Conservation (phyloP, 768 basidiomycete species). For the Boletus rex-veris region DNA sequence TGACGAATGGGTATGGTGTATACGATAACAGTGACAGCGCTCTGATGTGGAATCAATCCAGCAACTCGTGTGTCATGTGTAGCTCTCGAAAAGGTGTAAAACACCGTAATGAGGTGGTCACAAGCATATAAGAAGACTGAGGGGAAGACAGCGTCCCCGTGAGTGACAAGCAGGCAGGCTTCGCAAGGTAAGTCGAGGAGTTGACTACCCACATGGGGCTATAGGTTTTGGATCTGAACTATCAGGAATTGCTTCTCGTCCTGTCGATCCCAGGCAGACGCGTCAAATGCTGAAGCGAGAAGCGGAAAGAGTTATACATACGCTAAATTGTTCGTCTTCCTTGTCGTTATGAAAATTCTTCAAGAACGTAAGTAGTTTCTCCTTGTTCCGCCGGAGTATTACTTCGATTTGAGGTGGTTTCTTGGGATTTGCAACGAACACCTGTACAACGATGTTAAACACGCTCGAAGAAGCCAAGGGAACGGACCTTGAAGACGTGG, state of each 20-base stretch:
- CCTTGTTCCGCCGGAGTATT: slow-evolving; percentile 91
- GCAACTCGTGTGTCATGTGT: not conserved
- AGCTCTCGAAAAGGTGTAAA: not conserved
- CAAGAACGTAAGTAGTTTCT: slow-evolving; percentile 85
- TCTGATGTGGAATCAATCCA: not conserved
- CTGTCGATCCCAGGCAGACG: slow-evolving; percentile 28
- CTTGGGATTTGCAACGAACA: slow-evolving; percentile 99
- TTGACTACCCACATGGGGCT: slow-evolving; percentile 13
- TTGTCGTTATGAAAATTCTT: slow-evolving; percentile 97
- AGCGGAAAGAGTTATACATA: slow-evolving; percentile 27
- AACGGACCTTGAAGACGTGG: slow-evolving; percentile 96
- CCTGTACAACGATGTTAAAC: slow-evolving; percentile 39
- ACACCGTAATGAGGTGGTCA: slow-evolving; percentile 1
- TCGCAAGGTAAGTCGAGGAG: not conserved
- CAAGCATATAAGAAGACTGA: slow-evolving; percentile 8
- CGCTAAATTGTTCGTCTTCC: slow-evolving; percentile 97
- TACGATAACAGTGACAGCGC: slow-evolving; percentile 3
- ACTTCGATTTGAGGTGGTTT: slow-evolving; percentile 93
- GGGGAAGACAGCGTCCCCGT: not conserved
- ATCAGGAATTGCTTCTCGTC: slow-evolving; percentile 97
- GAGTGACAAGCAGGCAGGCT: not conserved
- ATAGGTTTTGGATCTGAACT: slow-evolving; percentile 82
- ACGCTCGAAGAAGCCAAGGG: not conserved
- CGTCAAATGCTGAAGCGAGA: not conserved
- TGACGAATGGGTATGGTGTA: slow-evolving; percentile 6